Evolutionary conservation across 495 filamentous ascomycete species (phyloP).

Genomic region (Aspergillus bridgeri): DNA sequence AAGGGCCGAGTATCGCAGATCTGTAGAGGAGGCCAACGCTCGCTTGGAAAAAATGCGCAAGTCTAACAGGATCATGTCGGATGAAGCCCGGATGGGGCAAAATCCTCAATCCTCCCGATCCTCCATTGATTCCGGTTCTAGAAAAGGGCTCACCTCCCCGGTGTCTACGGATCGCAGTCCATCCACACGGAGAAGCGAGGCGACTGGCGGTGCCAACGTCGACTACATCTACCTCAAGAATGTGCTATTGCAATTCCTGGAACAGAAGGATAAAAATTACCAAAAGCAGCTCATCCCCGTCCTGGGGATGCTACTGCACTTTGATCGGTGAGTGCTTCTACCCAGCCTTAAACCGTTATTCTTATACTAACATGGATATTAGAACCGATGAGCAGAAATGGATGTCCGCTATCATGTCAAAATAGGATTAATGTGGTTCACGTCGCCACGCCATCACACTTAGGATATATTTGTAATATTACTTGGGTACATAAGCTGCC

Average conservation of each 20-base stretch:
- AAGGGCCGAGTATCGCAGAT: constrained; percentile 67
- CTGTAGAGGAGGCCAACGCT: constrained; percentile 71
- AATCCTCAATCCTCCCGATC: constrained; percentile 57
- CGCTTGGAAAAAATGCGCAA: constrained; percentile 78
- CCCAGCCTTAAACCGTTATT: neutral
- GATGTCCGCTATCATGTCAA: constrained; percentile 71
- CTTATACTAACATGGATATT: constrained; percentile 12
- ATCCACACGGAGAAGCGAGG: constrained; percentile 39
- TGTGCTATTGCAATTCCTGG: constrained; percentile 88
- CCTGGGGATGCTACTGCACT: constrained; percentile 83
- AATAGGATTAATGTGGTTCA: constrained; percentile 15
- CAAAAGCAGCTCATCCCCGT: constrained; percentile 90
- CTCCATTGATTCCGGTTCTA: constrained; percentile 62
- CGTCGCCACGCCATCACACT: neutral
- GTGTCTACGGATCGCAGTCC: constrained; percentile 34
- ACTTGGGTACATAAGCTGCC: constrained; percentile 6
- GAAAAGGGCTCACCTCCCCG: constrained; percentile 37
- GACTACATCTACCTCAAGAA: constrained; percentile 94
- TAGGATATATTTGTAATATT: constrained; percentile 12
- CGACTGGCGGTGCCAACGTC: constrained; percentile 39
- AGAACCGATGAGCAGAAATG: constrained; percentile 87
- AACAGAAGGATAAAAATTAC: constrained; percentile 88
- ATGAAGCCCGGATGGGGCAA: constrained; percentile 38
- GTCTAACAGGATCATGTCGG: constrained; percentile 55
- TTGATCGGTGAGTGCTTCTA: constrained; percentile 71